Evolutionary conservation across 1,284 basidiomycete species (phyloP).

Genomic region (Mixia osmundae): DNA sequence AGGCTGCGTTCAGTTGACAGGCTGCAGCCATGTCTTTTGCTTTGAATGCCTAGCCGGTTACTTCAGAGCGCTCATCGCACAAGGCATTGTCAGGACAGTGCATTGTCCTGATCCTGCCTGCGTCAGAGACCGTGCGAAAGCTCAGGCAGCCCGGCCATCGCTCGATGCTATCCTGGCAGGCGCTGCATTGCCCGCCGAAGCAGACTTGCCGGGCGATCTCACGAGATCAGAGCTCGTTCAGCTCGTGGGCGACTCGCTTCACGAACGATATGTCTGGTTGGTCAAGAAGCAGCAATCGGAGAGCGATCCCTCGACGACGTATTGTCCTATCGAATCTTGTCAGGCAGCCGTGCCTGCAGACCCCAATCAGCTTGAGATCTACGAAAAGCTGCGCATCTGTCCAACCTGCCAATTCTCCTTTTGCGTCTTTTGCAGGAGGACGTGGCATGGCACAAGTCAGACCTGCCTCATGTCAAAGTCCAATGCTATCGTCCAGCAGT

Average conservation of each 20-base stretch:
- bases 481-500: slow-evolving; percentile 36
- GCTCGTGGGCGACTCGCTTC: slow-evolving; percentile 36
- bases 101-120: slow-evolving; percentile 39
- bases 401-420: slow-evolving; percentile 28
- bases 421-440: slow-evolving; percentile 41
- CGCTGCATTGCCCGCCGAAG: slow-evolving; percentile 8
- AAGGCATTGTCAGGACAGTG: slow-evolving; percentile 43
- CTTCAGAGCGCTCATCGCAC: slow-evolving; percentile 45
- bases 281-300: slow-evolving; percentile 41
- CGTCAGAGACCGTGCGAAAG: slow-evolving; percentile 10
- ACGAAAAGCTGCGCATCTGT: slow-evolving; percentile 44
- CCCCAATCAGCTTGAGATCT: slow-evolving; percentile 35
- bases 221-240: slow-evolving; percentile 19
- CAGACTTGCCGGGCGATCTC: slow-evolving; percentile 8
- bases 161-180: too few species aligned
- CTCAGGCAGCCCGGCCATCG: too few species aligned
- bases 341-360: slow-evolving; percentile 40
- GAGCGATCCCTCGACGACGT: slow-evolving; percentile 46
- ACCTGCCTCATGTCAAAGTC: slow-evolving; percentile 38
- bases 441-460: slow-evolving; percentile 51
- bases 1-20: slow-evolving; percentile 35
- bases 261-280: slow-evolving; percentile 47
- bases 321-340: slow-evolving; percentile 47
- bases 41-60: slow-evolving; percentile 42
- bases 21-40: slow-evolving; percentile 48